Evolutionary conservation across 208 protist species (phyloP).

Genomic region (Vickermania ingenoplastis): DNA sequence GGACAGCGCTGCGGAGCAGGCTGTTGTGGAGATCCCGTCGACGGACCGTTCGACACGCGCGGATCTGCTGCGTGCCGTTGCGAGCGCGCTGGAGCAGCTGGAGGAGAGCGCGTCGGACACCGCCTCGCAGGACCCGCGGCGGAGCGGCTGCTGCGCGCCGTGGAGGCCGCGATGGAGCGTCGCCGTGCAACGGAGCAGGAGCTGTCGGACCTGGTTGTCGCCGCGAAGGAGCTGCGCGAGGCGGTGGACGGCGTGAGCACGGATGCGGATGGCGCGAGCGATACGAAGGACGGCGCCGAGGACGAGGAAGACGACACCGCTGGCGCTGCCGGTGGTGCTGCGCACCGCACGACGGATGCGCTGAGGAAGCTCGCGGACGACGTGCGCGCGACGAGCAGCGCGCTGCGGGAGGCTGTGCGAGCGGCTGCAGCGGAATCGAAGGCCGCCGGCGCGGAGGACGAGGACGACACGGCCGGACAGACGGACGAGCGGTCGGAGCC

Average conservation of each 20-base stretch:
- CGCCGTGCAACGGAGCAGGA: too few relatives aligned
- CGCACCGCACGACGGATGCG: neutral
- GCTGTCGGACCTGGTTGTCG: too few relatives aligned
- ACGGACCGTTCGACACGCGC: constrained; percentile 3
- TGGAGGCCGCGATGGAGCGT: neutral
- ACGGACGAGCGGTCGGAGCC: neutral
- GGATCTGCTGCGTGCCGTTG: neutral
- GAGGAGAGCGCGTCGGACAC: neutral
- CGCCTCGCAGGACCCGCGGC: neutral
- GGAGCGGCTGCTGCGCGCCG: neutral
- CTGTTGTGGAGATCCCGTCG: neutral
- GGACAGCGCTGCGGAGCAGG: neutral
- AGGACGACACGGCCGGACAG: too few relatives aligned
- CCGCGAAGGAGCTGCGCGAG: neutral
- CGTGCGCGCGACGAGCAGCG: neutral
- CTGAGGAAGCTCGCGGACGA: constrained; percentile 6
- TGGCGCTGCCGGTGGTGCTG: neutral
- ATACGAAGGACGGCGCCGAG: neutral
- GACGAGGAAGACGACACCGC: neutral
- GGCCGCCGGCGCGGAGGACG: too few relatives aligned
- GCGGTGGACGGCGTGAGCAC: too few relatives aligned
- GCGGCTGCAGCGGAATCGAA: constrained; percentile 3
- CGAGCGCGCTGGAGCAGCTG: neutral
- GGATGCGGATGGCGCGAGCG: too few relatives aligned
- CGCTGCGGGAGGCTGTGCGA: neutral